phyloP scores from a whole-genome alignment of 2,329 filamentous ascomycete genomes.

The Cadophora malorum region DNA sequence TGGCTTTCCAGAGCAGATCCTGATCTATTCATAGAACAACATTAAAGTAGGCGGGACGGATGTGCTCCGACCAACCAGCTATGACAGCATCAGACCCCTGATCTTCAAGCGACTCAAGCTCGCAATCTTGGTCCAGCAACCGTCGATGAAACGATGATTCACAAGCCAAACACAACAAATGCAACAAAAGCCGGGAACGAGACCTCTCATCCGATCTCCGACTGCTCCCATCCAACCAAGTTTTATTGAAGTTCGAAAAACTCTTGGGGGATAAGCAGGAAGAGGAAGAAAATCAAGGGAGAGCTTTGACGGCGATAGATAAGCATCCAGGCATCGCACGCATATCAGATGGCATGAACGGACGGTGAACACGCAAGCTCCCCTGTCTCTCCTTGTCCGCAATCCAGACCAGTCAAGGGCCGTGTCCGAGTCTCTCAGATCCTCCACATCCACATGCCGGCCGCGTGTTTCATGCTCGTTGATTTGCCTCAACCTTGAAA shows the following conservation, averaged over 20 bases:
- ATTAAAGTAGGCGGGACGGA: background rate
- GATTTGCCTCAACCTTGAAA: conserved; percentile 2
- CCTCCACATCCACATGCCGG: background rate
- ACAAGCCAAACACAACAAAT: background rate
- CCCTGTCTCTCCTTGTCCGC: background rate
- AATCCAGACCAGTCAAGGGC: background rate
- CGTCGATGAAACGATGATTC: conserved; percentile 12
- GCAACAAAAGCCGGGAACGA: conserved; percentile 16
- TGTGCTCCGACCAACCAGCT: background rate
- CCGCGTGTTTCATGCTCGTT: conserved; percentile 23
- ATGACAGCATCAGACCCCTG: conserved; percentile 10
- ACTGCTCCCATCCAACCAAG: conserved; percentile 1
- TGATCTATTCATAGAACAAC: background rate
- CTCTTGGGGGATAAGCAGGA: background rate
- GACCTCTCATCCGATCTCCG: background rate
- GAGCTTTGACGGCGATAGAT: background rate
- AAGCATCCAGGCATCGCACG: background rate
- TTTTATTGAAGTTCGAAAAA: background rate
- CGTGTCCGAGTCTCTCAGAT: background rate
- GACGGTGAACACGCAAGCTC: conserved; percentile 3
- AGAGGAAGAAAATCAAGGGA: background rate
- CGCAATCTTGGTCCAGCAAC: background rate
- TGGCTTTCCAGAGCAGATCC: background rate
- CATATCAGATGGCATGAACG: conserved; percentile 12
- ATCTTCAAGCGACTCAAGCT: background rate